Evolutionary conservation across 169 alveolate species (phyloP), one percentile per base, ranked within the genome.

Genomic region (Plasmodium chabaudi): DNA sequence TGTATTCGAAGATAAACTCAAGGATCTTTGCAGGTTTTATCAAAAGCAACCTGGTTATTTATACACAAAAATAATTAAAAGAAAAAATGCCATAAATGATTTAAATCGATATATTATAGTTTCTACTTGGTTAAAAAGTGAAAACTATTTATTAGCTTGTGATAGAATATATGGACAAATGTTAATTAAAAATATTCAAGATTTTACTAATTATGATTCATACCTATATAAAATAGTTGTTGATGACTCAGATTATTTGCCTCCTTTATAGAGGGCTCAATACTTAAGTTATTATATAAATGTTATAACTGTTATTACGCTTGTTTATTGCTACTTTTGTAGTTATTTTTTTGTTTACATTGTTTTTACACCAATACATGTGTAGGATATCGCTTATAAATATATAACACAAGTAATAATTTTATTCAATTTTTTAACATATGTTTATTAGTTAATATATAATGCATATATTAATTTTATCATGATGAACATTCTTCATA

Each of bases 1-100:
- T 49, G 74, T 77, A 56, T 93, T 93, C 59, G 96, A 93, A 87
- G 93, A 92, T 53, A 86, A 87, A 57, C 71, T 93, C n/a, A 91
- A 88, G 61, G 92, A 94, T 57, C 71, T 93, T 17, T 92, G 95
- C 17, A 88, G 96, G 10, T 93, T 89, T 74, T 87, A 89, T 44
- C 96, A 93, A 63, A 93, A 93, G 44, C 94, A 93, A 82, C 89
- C 87, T 67, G 96, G 96, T 88, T 60, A 75, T 19, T 75, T 86
- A 46, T 89, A 73, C 47, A 73, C 75, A 19, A 60, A 63, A 79
- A 61, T 74, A 51, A 44, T 67, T 65, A 64, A 73, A 47, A 64
- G 86, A 69, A 65, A 65, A 49, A 53, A 82, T 47, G 61, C 59
- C 27, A 1, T 82, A 34, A 60, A 75, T 17, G 51, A 75, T 53